Evolutionary conservation across 495 filamentous ascomycete species (phyloP).

Genomic region (Cairneyella variabilis): DNA sequence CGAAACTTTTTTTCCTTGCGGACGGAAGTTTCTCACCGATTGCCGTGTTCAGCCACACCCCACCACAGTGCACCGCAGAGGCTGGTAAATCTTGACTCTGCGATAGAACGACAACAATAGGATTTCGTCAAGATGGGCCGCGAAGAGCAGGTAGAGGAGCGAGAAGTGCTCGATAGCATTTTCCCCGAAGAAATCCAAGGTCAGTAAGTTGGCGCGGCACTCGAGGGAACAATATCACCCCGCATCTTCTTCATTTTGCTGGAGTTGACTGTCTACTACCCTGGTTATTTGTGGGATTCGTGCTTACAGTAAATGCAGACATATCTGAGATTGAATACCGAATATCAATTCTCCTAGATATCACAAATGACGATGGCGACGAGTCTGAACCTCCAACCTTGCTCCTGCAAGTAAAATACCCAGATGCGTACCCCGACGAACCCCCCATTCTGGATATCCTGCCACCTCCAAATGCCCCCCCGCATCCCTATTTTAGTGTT

Average conservation of each 20-base stretch:
- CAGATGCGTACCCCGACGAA: slow-evolving; percentile 80
- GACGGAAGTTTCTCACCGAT: no score
- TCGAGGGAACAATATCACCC: no score
- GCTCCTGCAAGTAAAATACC: slow-evolving; percentile 78
- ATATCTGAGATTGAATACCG: slow-evolving; percentile 82
- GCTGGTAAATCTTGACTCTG: no score
- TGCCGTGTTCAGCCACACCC: no score
- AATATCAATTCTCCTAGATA: slow-evolving; percentile 77
- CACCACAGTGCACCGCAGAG: no score
- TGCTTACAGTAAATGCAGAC: no score
- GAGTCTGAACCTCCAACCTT: slow-evolving; percentile 58
- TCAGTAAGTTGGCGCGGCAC: no score
- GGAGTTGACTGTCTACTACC: no score
- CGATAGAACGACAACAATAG: no score
- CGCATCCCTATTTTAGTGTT: slow-evolving; percentile 54
- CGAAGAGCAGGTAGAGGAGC: slow-evolving; percentile 93
- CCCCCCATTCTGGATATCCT: slow-evolving; percentile 76
- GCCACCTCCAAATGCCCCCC: slow-evolving; percentile 62
- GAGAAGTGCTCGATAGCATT: slow-evolving; percentile 95
- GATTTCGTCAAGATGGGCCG: slow-evolving; percentile 70
- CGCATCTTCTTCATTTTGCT: no score
- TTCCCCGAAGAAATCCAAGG: slow-evolving; percentile 97
- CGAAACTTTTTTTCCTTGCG: neutral
- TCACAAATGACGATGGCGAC: slow-evolving; percentile 51
- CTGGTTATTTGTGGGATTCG: no score